These are phyloP conservation scores for Xylariaceae sp. DNA, from an alignment of 2,329 filamentous ascomycete genomes.

Conservation along the genomic window DNA sequence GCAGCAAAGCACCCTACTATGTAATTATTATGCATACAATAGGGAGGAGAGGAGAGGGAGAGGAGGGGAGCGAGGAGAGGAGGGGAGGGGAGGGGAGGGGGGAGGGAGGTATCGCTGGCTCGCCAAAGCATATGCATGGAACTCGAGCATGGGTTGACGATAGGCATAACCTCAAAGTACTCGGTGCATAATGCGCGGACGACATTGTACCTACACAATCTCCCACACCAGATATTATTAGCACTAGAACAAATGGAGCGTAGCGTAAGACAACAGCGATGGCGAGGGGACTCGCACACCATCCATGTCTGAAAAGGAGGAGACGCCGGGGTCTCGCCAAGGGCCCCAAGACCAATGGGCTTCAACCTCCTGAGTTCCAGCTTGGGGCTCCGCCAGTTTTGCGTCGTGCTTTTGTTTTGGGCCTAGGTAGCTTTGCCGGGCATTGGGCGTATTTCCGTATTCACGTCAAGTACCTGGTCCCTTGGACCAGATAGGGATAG, in stretches of 20 bases:
- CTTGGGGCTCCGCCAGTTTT: constrained; percentile 8
- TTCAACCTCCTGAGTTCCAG: constrained; percentile 10
- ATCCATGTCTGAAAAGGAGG: constrained; percentile 13
- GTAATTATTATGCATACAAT: not conserved
- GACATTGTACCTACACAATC: not conserved
- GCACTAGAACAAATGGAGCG: not conserved
- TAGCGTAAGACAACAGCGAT: constrained; percentile 11
- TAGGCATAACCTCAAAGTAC: not conserved
- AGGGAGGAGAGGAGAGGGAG: not conserved
- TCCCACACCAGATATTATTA: not conserved
- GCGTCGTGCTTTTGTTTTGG: not conserved
- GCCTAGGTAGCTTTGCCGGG: constrained; percentile 2
- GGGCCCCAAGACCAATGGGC: constrained; percentile 4
- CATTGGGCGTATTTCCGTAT: constrained; percentile 13
- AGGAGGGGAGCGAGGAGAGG: too few species aligned
- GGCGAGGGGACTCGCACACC: constrained; percentile 1
- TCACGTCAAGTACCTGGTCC: not conserved
- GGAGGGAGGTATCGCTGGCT: not conserved
- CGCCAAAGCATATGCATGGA: constrained; percentile 16
- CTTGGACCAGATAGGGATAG: not conserved
- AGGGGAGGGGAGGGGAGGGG: too few species aligned
- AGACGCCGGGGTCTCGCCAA: not conserved
- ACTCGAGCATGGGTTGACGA: constrained; percentile 11
- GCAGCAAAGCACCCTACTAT: not conserved
- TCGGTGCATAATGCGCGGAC: not conserved